These are phyloP conservation scores for Tephrocybe sp. DNA, from an alignment of 768 basidiomycete species.

Conservation along the genomic window DNA sequence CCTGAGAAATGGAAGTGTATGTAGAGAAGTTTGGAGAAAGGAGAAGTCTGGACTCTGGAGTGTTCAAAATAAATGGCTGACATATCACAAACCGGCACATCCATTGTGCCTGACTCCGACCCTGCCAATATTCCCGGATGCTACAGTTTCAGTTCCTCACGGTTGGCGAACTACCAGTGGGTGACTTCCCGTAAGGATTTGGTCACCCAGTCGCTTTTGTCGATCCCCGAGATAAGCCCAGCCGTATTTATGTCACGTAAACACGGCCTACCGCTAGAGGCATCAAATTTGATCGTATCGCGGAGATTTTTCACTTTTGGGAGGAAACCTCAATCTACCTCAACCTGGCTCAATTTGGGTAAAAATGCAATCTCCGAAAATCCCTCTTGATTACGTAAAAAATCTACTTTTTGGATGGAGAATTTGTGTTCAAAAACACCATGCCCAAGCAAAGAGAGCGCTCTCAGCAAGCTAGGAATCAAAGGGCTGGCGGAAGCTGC, in stretches of 20 bases:
- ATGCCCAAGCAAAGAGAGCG: background rate
- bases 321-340: no score
- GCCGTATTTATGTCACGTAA: slow-evolving; percentile 22
- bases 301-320: slow-evolving; percentile 20
- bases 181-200: no score
- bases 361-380: background rate
- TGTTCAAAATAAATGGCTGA: no score
- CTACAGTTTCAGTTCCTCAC: no score
- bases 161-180: no score
- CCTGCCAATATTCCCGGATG: no score
- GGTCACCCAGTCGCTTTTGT: no score
- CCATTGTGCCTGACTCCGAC: no score
- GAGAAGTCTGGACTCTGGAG: no score
- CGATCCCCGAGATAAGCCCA: slow-evolving; percentile 93
- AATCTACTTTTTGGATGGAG: background rate
- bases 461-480: background rate
- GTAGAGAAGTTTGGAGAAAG: no score
- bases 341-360: background rate
- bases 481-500: background rate
- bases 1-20: no score
- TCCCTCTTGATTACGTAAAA: background rate
- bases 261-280: background rate
- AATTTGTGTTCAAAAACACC: background rate
- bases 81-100: no score
- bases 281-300: background rate